Evolutionary conservation across 2,329 filamentous ascomycete genomes (phyloP).

Genomic region (Dothideomycetes sp.): DNA sequence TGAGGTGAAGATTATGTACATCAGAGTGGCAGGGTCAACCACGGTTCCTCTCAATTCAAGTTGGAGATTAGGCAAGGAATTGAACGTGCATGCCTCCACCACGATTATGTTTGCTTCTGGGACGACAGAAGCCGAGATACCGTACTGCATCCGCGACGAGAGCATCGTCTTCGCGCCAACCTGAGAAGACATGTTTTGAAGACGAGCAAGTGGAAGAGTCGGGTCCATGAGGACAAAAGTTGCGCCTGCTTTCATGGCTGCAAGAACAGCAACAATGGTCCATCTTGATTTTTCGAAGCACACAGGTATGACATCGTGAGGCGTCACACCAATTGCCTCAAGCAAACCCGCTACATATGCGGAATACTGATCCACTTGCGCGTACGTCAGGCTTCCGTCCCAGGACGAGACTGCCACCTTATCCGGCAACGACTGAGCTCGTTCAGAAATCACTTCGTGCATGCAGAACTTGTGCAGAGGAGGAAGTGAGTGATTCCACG

Average conservation of each 20-base stretch:
- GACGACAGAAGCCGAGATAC: conserved; percentile 10
- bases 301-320: conserved; percentile 12
- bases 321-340: conserved; percentile 7
- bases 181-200: conserved; percentile 10
- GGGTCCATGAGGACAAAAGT: conserved; percentile 18
- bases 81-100: conserved; percentile 8
- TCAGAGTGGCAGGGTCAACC: conserved; percentile 11
- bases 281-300: conserved; percentile 19
- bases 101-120: conserved; percentile 8
- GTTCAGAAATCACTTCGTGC: conserved; percentile 11
- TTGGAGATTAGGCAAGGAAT: not conserved
- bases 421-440: conserved; percentile 10
- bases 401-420: conserved; percentile 16
- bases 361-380: conserved; percentile 14
- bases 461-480: conserved; percentile 11
- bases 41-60: not conserved
- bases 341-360: conserved; percentile 11
- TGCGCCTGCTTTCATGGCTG: conserved; percentile 20
- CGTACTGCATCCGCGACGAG: conserved; percentile 10
- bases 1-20: conserved; percentile 19
- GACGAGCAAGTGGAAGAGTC: conserved; percentile 14
- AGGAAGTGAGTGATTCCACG: conserved; percentile 11
- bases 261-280: conserved; percentile 17
- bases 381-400: conserved; percentile 18
- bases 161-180: conserved; percentile 8